Percentiles rank a stretch among this genome's conserved stretches.
These are phyloP conservation scores for Calocera cornea DNA, from an alignment of 768 basidiomycete genomes.

Conservation along the genomic window DNA sequence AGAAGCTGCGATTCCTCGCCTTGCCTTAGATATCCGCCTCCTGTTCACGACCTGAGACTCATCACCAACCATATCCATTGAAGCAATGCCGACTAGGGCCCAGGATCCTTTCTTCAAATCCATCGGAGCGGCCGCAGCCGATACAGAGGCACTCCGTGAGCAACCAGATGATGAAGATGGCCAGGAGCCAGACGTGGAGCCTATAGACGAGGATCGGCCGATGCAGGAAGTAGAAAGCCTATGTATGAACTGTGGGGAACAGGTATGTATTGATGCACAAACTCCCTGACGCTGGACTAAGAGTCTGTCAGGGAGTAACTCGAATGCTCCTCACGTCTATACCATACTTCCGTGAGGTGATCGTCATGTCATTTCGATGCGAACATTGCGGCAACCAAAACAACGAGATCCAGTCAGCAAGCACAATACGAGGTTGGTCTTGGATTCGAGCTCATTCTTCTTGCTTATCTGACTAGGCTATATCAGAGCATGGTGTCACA, in stretches of 20 bases:
- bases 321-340: constrained; percentile 83
- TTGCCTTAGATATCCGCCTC: background rate
- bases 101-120: constrained; percentile 39
- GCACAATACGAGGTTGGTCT: constrained; percentile 61
- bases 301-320: constrained; percentile 60
- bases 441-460: background rate
- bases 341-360: constrained; percentile 87
- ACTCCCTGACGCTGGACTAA: background rate
- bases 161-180: constrained; percentile 16
- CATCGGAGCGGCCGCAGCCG: constrained; percentile 42
- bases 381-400: constrained; percentile 81
- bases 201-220: constrained; percentile 45
- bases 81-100: background rate
- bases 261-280: constrained; percentile 41
- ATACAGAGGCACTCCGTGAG: constrained; percentile 32
- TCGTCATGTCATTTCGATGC: constrained; percentile 93
- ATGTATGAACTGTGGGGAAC: constrained; percentile 86
- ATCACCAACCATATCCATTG: background rate
- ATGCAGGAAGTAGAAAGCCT: constrained; percentile 79
- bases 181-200: constrained; percentile 19
- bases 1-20: background rate
- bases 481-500: constrained; percentile 60
- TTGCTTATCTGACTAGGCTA: background rate
- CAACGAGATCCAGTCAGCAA: constrained; percentile 90
- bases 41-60: too few species aligned